Evolutionary conservation across 768 basidiomycete genomes (phyloP), one percentile per base, ranked within the genome.

Genomic region (Favolaschia claudopus): DNA sequence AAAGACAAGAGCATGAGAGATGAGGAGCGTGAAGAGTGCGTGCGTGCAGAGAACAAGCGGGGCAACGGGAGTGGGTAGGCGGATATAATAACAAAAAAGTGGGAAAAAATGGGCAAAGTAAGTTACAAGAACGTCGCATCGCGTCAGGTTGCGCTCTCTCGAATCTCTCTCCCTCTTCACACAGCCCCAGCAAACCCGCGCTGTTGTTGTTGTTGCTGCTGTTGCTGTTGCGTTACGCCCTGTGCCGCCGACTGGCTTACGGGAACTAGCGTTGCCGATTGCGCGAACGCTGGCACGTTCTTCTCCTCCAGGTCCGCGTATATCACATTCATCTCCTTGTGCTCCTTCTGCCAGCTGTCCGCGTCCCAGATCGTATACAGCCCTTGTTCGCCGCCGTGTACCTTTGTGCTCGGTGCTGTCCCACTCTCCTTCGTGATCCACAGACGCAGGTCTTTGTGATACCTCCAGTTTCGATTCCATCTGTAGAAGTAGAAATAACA

Each of bases 381-480:
- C 25, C 95, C 95, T 64, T 90, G 86, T 74, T 97, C 93, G 67
- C 91, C 87, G 46, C 91, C 89, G 39, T 82, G 85, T 7, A 91
- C 87, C 74, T 92, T 92, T 66, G 87, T 83, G 57, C 89, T 89
- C 44, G 89, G 87, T 49, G 84, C 78, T 51, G 89, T 89, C 20
- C 90, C 90, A 33, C 85, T 88, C 74, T 96, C 94, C 69, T 96
- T 96, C 42, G 93, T 96, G 74, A 97, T 82, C 87, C 84, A 85
- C 51, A 93, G 74, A 37, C 88, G 89, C 46, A 93, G 81, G 67
- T 95, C 93, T 73, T 95, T 97, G 85, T 97, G 95, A 75, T 91
- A 97, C 59, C 96, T 83, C 95, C 96, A 99, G 74, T 95, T 95
- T 60, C 95, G 90, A 73, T 92, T 91, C 82, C 87, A 96, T 69